Evolutionary conservation across 176 grass and related monocot genomes (phyloP), one percentile per base, ranked within the genome.

Genomic region (Oryza coarctata): DNA sequence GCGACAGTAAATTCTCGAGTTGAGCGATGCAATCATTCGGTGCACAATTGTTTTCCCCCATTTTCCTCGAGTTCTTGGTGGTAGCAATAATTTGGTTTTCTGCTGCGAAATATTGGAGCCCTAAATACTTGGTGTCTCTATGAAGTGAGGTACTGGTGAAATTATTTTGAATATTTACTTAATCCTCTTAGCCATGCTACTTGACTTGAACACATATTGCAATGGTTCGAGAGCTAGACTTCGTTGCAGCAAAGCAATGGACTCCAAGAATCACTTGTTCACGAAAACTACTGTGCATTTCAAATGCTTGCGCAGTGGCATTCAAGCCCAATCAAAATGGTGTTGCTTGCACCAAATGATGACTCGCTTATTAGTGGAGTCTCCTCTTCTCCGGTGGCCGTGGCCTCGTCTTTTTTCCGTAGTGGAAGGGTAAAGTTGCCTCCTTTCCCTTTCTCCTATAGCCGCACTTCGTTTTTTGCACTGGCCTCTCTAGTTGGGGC

Each of bases 371-470:
- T 67, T 66, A 65, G 74, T 88, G 75, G 86, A 84, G 50, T 47
- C 25, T 79, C 66, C 61, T 73, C 31, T 79, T 58, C 61, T 73
- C n/a, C 36, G 7, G 50, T 76, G 72, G 36, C 78, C 45, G 47
- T 70, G 73, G 49, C 63, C 26, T 75, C 15, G 47, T 74, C 69
- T 35, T 86, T 86, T 89, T 20, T 41, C 72, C 73, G 9, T 82
- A 82, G 79, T 64, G 34, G 45, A 18, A 60, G 44, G 58, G 79
- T 26, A 78, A 90, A 90, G 79, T 7, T 62, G 61, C 74, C 68
- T 30, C 36, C 68, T 90, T 74, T 26, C 65, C 71, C 55, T 65
- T 13, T 2, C 34, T 12, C 70, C 25, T 58, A 82, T 11, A 15
- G 68, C 71, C 36, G 55, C 29, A 66, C 50, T 72, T 65, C n/a